Evolutionary conservation across 1,139 yeast genomes (phyloP).

Genomic region (Diutina scorzettiae): DNA sequence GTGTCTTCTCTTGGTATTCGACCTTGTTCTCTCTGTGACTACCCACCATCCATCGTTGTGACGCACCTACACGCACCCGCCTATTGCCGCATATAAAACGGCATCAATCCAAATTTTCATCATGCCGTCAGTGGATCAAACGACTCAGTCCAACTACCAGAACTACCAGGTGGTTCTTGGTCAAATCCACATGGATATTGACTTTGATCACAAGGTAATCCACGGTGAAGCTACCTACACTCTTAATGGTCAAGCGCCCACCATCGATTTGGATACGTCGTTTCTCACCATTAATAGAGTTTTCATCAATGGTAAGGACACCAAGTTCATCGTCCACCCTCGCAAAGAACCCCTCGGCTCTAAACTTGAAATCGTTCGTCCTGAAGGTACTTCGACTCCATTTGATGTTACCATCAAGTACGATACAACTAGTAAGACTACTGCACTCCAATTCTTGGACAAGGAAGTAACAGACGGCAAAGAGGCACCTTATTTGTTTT

Average conservation of each 20-base stretch:
- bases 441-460: slow-evolving; percentile 4
- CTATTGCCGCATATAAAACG: too few relatives aligned
- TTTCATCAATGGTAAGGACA: background rate
- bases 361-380: slow-evolving; percentile 5
- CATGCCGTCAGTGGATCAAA: slow-evolving; percentile 1
- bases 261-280: background rate
- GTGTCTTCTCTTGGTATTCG: too few relatives aligned
- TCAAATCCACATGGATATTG: slow-evolving; percentile 1
- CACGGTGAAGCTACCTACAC: background rate
- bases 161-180: background rate
- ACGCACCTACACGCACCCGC: too few relatives aligned
- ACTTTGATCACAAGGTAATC: background rate
- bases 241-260: slow-evolving; percentile 6
- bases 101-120: background rate
- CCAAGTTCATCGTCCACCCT: background rate
- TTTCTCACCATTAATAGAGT: slow-evolving; percentile 1
- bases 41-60: too few relatives aligned
- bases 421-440: background rate
- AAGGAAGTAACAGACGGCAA: slow-evolving; percentile 3
- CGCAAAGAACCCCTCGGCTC: slow-evolving; percentile 3
- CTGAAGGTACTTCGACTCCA: slow-evolving; percentile 1
- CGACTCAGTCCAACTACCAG: slow-evolving; percentile 4
- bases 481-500: slow-evolving; percentile 3
- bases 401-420: slow-evolving; percentile 1
- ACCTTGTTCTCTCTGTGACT: too few relatives aligned